Percentiles rank a stretch among this genome's conserved stretches.
Conservation (phyloP, 1,139 yeast species). For the Williopsis jadinii region DNA sequence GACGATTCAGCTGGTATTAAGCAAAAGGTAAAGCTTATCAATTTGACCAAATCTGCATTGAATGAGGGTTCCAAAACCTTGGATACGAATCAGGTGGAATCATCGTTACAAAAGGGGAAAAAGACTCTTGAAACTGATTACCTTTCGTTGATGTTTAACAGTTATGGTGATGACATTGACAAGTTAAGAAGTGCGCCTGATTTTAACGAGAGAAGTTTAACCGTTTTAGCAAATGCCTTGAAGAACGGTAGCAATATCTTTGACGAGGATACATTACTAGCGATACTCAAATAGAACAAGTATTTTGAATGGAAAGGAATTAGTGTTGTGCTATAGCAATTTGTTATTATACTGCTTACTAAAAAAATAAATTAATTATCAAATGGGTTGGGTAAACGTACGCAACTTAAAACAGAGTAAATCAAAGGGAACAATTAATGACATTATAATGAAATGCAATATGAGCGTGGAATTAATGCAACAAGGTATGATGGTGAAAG, state of each 20-base stretch:
- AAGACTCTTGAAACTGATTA: constrained; percentile 44
- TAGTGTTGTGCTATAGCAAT: neutral
- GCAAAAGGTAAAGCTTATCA: constrained; percentile 19
- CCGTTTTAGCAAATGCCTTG: constrained; percentile 54
- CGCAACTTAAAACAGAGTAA: too few species aligned
- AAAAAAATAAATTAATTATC: too few species aligned
- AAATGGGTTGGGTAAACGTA: too few species aligned
- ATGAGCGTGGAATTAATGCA: too few species aligned
- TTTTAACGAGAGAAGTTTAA: constrained; percentile 51
- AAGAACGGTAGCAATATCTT: constrained; percentile 64
- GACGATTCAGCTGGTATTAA: constrained; percentile 20
- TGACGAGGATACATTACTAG: constrained; percentile 51
- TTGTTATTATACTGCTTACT: too few species aligned
- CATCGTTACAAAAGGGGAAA: constrained; percentile 25
- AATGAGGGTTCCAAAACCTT: constrained; percentile 18
- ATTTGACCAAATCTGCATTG: constrained; percentile 19
- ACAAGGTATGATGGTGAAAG: too few species aligned
- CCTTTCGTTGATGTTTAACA: constrained; percentile 48
- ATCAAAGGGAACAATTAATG: too few species aligned
- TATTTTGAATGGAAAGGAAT: neutral
- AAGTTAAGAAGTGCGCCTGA: constrained; percentile 59
- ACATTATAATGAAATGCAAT: too few species aligned
- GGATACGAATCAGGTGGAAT: constrained; percentile 15
- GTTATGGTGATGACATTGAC: constrained; percentile 59
- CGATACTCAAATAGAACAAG: constrained; percentile 24